phyloP scores from a whole-genome alignment of 2,329 filamentous ascomycete species.

The Claviceps maximensis region DNA sequence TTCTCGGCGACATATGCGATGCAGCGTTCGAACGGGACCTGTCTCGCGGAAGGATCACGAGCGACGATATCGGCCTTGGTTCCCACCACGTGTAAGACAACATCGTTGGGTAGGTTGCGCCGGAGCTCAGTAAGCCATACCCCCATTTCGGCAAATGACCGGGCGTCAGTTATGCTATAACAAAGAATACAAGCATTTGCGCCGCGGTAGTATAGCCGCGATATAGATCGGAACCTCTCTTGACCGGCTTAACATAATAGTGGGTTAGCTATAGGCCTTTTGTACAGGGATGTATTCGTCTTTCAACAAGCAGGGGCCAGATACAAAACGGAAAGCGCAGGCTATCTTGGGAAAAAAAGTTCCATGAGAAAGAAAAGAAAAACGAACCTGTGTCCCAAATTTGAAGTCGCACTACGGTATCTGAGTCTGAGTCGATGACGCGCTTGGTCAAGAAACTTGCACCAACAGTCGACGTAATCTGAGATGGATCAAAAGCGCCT shows the following conservation, averaged over 20 bases:
- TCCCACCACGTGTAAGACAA: conserved; percentile 88
- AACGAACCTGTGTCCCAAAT: conserved; percentile 78
- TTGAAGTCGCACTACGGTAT: conserved; percentile 78
- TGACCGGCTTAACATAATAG: conserved; percentile 50
- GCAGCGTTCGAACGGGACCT: conserved; percentile 88
- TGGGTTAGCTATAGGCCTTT: conserved; percentile 1
- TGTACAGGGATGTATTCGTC: background rate
- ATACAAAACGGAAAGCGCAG: background rate
- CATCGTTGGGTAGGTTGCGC: conserved; percentile 60
- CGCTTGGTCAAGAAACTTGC: conserved; percentile 70
- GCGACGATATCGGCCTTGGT: conserved; percentile 88
- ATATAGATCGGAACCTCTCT: conserved; percentile 89
- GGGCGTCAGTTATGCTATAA: conserved; percentile 81
- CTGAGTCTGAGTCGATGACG: conserved; percentile 69
- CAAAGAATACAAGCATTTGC: conserved; percentile 89
- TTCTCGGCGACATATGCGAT: conserved; percentile 94
- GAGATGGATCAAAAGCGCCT: conserved; percentile 53
- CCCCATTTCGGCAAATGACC: conserved; percentile 84
- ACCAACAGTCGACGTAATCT: conserved; percentile 59
- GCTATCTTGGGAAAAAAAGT: no score
- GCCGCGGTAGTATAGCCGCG: conserved; percentile 88
- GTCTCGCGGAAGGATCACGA: conserved; percentile 61
- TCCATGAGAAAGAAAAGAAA: no score
- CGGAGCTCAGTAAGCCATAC: conserved; percentile 79
- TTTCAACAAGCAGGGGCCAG: background rate